phyloP scores from a whole-genome alignment of 495 filamentous ascomycete genomes.

The Aspergillus saccharolyticus region DNA sequence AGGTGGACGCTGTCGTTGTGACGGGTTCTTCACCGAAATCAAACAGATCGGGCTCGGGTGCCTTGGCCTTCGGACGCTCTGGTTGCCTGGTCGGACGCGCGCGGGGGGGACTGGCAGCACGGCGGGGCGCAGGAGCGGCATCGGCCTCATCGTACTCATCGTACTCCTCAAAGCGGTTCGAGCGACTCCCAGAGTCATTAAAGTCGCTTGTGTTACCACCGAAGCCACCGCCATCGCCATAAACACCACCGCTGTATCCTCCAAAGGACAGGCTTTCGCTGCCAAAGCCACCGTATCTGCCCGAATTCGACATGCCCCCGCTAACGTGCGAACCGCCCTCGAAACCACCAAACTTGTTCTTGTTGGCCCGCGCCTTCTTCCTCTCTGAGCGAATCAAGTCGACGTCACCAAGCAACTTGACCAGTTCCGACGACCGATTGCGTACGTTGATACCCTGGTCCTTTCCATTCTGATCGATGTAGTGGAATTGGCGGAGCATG shows the following conservation, averaged over 20 bases:
- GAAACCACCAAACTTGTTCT: conserved; percentile 91
- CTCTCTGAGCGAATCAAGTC: conserved; percentile 87
- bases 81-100: conserved; percentile 50
- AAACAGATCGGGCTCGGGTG: conserved; percentile 82
- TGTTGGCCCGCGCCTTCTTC: conserved; percentile 85
- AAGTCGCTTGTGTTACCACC: conserved; percentile 66
- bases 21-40: conserved; percentile 67
- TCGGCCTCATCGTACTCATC: conserved; percentile 88
- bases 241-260: conserved; percentile 81
- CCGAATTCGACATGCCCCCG: conserved; percentile 43
- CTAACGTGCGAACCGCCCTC: conserved; percentile 68
- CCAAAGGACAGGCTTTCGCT: conserved; percentile 70
- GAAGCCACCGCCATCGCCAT: conserved; percentile 89
- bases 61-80: conserved; percentile 70
- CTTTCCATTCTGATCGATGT: conserved; percentile 92
- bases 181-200: conserved; percentile 55
- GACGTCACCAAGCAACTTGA: conserved; percentile 88
- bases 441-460: conserved; percentile 98
- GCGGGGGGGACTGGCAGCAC: conserved; percentile 36
- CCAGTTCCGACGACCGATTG: conserved; percentile 91
- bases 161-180: conserved; percentile 91
- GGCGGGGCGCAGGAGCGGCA: conserved; percentile 41
- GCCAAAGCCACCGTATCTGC: conserved; percentile 83
- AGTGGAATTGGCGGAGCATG: conserved; percentile 99
- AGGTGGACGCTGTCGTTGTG: conserved; percentile 43